Base-by-base conservation (phyloP, 192 early-diverging fungal species). In the Linnemannia schmuckeri region DNA sequence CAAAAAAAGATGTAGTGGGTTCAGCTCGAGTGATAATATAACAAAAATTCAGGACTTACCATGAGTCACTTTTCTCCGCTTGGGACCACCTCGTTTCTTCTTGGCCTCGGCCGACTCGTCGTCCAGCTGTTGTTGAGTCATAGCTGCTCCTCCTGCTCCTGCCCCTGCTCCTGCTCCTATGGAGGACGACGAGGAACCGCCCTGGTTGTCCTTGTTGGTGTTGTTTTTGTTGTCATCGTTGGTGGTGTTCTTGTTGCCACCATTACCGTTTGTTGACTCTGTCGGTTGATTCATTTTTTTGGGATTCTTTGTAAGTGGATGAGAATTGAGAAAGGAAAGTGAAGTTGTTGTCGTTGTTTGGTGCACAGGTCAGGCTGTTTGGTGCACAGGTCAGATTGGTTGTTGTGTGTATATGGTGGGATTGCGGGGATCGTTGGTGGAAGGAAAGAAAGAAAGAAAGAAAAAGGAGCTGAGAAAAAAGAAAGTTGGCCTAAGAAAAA, bases 51-150 rank as follows among this genome's bases (percentile, higher is more conserved):
- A 13, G n/a, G 24, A 18, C 55, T 78, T 92, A 92, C 93, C 93
- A 79, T 93, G 93, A 78, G 93, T 93, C 72, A 93, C 93, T 86
- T 93, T 93, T 85, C 91, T 74, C 80, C 93, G 70, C 72, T 93
- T 93, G 27, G 93, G 91, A 1, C 91, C 93, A 18, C 89, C 87
- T 70, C 93, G 81, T 74, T 93, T 93, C 88, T 93, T 93, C 74
- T 92, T 92, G 33, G 72, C 71, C 20, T 87, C 88, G 13, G 87
- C 83, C 37, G 68, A 70, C 12, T 85, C 82, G 69, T 87, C 85
- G 38, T 87, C 79, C 54, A 72, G 41, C 57, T 76, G 55, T 49
- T 87, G 85, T 24, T 88, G 80, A 20, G 72, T 69, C 72, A 68
- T 76, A 55, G 27, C 72, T 70, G 27, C 35, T 37, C 27, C 61